Evolutionary conservation across 148 eudicot genomes (phyloP), one percentile per base, ranked within the genome.

Genomic region (Pharnaceum exiguum): DNA sequence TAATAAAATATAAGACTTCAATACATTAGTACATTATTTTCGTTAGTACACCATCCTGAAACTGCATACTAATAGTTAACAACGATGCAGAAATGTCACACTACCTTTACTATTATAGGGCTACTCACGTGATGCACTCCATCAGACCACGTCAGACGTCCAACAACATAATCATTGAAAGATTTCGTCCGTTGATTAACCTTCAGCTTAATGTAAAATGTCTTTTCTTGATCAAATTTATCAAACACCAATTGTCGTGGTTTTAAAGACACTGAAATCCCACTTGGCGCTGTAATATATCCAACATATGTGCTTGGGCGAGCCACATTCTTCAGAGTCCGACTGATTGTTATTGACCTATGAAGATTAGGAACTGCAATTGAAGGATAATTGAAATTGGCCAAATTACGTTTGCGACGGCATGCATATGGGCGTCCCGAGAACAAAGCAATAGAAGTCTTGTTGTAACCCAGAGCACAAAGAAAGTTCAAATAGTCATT

Each of bases 301-400:
- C 73, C 87, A 3, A 2, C 59, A 35, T 90, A 90, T 51, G 72
- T 82, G 5, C 77, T 76, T 0, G 90, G 83, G 0, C 69, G 24
- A 15, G 95, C 97, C 10, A 90, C 91, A 59, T 84, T 90, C 68
- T 79, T 90, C 3, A 87, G 62, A 3, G 73, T 82, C 63, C 97
- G 55, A 16, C 69, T 74, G 58, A 90, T 70, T 1, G 75, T 82
- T 45, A 72, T 60, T 0, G 95, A 73, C 27, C 71, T 63, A 2
- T 66, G 70, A 33, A 90, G 87, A 31, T 68, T 71, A 30, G 89
- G 87, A 27, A 87, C 77, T 0, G 97, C 77, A 54, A 90, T 87
- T 4, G 97, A 83, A 23, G 97, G 97, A 60, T 87, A 90, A 71
- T 90, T 90, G 37, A 90, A 66, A 65, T 85, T 54, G 37, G 58